phyloP scores from a whole-genome alignment of 305 asterid genomes.

The Solanum hybrid region DNA sequence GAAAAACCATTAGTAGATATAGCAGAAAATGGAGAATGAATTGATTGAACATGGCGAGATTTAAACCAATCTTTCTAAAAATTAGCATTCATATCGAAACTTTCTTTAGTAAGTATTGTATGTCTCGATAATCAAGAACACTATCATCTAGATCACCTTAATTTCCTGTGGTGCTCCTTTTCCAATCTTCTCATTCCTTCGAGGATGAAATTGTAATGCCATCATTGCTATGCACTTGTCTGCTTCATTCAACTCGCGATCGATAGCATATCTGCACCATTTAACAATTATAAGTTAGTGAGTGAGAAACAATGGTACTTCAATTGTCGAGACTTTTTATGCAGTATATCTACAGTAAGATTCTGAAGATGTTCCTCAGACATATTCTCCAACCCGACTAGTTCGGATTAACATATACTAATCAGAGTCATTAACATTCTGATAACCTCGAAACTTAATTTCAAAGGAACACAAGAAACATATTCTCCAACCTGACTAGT shows the following conservation, averaged over 20 bases:
- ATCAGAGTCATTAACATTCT: neutral
- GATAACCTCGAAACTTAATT: neutral
- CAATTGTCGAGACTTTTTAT: neutral
- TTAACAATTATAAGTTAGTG: neutral
- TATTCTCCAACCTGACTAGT: neutral
- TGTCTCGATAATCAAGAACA: neutral
- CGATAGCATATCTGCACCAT: constrained; percentile 44
- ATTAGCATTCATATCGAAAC: neutral
- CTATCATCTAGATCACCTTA: constrained; percentile 42
- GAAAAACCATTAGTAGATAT: neutral
- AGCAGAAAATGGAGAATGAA: neutral
- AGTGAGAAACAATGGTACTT: neutral
- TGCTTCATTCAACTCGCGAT: constrained; percentile 32
- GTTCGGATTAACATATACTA: neutral
- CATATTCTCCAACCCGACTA: neutral
- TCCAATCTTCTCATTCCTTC: constrained; percentile 54
- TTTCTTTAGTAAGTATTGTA: neutral
- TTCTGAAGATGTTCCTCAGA: neutral
- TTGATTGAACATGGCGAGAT: neutral
- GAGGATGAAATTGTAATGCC: constrained; percentile 73
- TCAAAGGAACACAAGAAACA: neutral
- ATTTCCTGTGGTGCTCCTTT: constrained; percentile 45
- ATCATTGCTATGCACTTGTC: constrained; percentile 50
- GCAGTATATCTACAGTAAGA: neutral
- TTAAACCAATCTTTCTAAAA: neutral